Evolutionary conservation across 306 rosid genomes (phyloP).

Genomic region (Oxytropis ochrocephala): DNA sequence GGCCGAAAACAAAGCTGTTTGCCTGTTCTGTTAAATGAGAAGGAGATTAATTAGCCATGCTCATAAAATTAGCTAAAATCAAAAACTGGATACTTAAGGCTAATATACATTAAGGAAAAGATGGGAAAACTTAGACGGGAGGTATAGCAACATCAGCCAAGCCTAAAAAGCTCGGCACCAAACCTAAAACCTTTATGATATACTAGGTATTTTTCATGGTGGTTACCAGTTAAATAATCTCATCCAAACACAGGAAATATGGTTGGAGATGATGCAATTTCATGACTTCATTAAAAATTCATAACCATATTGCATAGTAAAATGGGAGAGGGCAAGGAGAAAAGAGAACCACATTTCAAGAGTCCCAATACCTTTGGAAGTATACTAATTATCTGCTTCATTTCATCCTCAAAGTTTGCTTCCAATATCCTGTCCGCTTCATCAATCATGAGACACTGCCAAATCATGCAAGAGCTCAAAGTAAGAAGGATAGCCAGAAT

Average conservation of each 20-base stretch:
- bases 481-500: slow-evolving; percentile 18
- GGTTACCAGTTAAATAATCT: not conserved
- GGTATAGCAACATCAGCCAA: not conserved
- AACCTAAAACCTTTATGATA: not conserved
- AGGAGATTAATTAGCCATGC: slow-evolving; percentile 23
- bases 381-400: slow-evolving; percentile 76
- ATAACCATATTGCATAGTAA: not conserved
- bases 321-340: not conserved
- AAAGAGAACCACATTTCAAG: not conserved
- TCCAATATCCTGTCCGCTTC: slow-evolving; percentile 98
- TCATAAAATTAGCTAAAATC: not conserved
- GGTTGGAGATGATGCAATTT: not conserved
- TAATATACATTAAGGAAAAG: not conserved
- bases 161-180: not conserved
- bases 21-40: slow-evolving; percentile 65
- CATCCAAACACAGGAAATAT: not conserved
- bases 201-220: not conserved
- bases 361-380: slow-evolving; percentile 65
- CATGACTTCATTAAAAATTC: not conserved
- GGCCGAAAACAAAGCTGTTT: slow-evolving; percentile 95
- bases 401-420: slow-evolving; percentile 93
- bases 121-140: not conserved
- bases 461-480: slow-evolving; percentile 16
- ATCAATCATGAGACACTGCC: slow-evolving; percentile 86
- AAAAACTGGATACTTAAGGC: not conserved